Evolutionary conservation across 2,329 filamentous ascomycete species (phyloP), one percentile per base, ranked within the genome.

Genomic region (Fusarium ambrosium): DNA sequence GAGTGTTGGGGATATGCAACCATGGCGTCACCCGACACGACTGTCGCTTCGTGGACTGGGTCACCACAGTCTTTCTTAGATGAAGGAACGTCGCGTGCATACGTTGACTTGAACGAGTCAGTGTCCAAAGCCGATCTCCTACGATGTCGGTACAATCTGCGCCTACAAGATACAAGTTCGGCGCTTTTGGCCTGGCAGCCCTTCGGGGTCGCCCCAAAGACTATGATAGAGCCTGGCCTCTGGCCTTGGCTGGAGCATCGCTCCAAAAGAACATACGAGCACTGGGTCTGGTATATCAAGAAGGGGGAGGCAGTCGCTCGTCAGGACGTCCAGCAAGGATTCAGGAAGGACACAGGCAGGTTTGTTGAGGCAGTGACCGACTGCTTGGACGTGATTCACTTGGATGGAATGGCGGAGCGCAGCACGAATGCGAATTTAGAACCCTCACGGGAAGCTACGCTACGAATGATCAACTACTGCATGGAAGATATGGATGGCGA

Each of bases 1-100:
- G 70, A 73, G 43, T 58, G 64, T 36, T 75, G 59, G 61, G 71
- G 66, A 37, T 74, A 55, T 32, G 66, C 18, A 8, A 51, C 68
- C 8, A 53, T 71, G 20, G 45, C 62, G 45, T 16, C 62, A 16
- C 66, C 69, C 4, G 69, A 74, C 14, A 65, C 58, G 24, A 68
- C 66, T 16, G 41, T 68, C 22, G 72, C 66, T 43, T 43, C 56
- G 18, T 74, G 64, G 71, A 68, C 63, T 66, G 66, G 69, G 34
- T 64, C 53, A 36, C 24, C 53, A 4, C n/a, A 64, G 20, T 64
- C 66, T 18, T 68, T 68, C 20, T 22, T 64, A n/a, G 66, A 68
- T 37, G 7, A 60, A 36, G 10, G 16, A 27, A 20, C 43, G 3
- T 64, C 53, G 5, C 34, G 41, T 36, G 34, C 43, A 8, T 64